Evolutionary conservation across 2,329 filamentous ascomycete genomes (phyloP).

Genomic region (Aspergillus texensis): DNA sequence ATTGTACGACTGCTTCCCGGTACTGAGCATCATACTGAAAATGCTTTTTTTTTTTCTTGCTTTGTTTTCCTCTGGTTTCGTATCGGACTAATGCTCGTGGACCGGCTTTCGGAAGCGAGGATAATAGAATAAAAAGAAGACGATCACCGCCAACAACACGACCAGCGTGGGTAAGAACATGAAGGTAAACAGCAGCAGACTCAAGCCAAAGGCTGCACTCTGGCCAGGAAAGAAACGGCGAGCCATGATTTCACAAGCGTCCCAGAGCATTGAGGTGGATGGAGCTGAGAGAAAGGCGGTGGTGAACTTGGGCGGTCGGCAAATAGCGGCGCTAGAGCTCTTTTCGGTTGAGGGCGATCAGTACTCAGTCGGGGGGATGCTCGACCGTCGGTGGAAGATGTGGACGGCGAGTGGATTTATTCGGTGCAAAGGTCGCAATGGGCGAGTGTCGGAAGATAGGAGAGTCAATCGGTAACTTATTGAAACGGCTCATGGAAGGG

Average conservation of each 20-base stretch:
- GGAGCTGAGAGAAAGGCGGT: neutral
- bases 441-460: neutral
- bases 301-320: conserved; percentile 1
- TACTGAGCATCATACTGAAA: neutral
- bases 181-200: conserved; percentile 36
- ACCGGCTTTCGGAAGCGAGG: conserved; percentile 27
- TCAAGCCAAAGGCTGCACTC: conserved; percentile 32
- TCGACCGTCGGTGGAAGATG: neutral
- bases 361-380: neutral
- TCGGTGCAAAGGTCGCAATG: neutral
- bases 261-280: conserved; percentile 17
- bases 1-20: too few relatives aligned
- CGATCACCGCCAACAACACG: conserved; percentile 33
- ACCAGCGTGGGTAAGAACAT: conserved; percentile 39
- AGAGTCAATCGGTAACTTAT: neutral
- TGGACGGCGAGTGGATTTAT: neutral
- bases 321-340: neutral
- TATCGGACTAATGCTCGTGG: neutral
- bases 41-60: neutral
- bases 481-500: neutral
- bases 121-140: conserved; percentile 35
- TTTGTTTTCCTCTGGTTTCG: too few relatives aligned
- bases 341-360: neutral
- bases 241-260: conserved; percentile 30
- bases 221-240: conserved; percentile 31